Conservation (phyloP, 1,284 basidiomycete species). For the Lentinula novae-zelandiae region DNA sequence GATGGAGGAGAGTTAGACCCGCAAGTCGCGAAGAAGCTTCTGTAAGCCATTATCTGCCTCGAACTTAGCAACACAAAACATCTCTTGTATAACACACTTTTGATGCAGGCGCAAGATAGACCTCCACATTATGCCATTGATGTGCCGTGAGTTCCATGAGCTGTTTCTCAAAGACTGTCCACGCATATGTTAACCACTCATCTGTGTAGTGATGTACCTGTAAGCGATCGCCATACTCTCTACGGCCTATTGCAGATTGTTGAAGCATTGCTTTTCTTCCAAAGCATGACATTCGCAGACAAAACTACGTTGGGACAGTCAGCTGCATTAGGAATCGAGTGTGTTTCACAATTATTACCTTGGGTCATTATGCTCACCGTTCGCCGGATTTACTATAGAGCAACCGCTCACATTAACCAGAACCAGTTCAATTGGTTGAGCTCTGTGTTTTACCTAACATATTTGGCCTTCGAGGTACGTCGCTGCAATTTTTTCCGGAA, state of each 20-base stretch:
- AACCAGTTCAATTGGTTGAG: constrained; percentile 52
- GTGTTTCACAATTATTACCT: constrained; percentile 6
- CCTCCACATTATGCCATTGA: constrained; percentile 68
- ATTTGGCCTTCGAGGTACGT: constrained; percentile 34
- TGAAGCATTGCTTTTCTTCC: constrained; percentile 15
- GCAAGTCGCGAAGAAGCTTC: constrained; percentile 35
- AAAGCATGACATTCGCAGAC: constrained; percentile 64
- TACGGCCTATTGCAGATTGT: no score
- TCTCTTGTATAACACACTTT: background rate
- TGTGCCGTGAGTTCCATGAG: constrained; percentile 59
- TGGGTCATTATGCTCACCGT: background rate
- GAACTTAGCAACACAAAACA: background rate
- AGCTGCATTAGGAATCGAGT: constrained; percentile 68
- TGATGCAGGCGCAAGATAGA: constrained; percentile 53
- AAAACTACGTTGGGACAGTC: constrained; percentile 75
- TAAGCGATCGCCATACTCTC: constrained; percentile 26
- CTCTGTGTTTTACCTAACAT: constrained; percentile 75
- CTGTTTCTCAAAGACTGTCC: no score
- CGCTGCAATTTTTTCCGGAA: background rate
- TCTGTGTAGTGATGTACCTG: constrained; percentile 49
- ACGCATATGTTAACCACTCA: background rate
- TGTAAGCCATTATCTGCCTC: constrained; percentile 23
- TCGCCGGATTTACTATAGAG: constrained; percentile 20
- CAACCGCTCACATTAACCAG: constrained; percentile 38
- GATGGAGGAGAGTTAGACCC: constrained; percentile 34